Percentiles rank a stretch among this genome's conserved stretches.
phyloP scores from a whole-genome alignment of 306 rosid species.

The Rosa lucieae region DNA sequence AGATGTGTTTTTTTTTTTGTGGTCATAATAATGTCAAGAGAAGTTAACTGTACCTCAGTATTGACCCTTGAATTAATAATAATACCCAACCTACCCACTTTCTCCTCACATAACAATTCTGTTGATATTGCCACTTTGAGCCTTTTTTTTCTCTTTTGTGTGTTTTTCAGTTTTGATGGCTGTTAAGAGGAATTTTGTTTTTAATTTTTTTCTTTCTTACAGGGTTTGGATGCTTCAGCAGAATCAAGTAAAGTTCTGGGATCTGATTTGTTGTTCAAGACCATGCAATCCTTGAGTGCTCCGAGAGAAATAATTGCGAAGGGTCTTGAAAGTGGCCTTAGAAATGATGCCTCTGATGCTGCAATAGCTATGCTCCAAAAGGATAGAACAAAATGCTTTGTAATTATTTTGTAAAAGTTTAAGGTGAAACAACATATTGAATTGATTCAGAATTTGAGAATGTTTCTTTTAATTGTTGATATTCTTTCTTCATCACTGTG shows the following conservation, averaged over 20 bases:
- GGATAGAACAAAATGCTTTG: conserved; percentile 44
- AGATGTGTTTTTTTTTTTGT: neutral
- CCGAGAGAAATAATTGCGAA: conserved; percentile 67
- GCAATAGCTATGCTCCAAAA: conserved; percentile 98
- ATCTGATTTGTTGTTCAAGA: conserved; percentile 57
- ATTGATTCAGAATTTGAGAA: conserved; percentile 23
- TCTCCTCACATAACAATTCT: neutral
- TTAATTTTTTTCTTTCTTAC: conserved; percentile 27
- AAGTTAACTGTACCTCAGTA: neutral
- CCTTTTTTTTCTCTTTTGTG: neutral
- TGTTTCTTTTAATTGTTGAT: conserved; percentile 25
- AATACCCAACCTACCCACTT: neutral
- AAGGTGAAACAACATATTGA: conserved; percentile 8
- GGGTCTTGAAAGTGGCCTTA: conserved; percentile 95
- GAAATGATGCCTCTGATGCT: conserved; percentile 95
- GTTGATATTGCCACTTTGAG: neutral
- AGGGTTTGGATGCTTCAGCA: conserved; percentile 71
- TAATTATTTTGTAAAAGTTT: conserved; percentile 25
- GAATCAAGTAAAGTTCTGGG: conserved; percentile 43
- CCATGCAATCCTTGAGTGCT: conserved; percentile 71
- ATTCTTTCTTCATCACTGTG: conserved; percentile 25
- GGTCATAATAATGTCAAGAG: neutral
- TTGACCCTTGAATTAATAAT: neutral
- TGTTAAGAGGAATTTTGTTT: conserved; percentile 13
- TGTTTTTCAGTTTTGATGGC: conserved; percentile 13